phyloP scores from a whole-genome alignment of 257 asterid genomes.

The Capsicum pubescens region DNA sequence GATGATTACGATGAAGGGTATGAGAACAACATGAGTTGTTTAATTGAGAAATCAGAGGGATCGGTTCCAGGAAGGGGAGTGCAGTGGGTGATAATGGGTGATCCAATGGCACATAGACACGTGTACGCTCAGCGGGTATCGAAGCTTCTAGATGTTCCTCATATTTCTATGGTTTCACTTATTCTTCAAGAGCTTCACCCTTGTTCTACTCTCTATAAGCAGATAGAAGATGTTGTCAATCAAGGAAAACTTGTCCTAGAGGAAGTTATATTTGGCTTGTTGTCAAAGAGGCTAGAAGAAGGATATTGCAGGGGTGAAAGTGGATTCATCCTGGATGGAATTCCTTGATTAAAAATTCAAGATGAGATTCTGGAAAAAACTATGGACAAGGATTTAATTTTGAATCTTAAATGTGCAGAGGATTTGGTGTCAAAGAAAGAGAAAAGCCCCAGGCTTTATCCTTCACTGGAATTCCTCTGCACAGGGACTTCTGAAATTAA shows the following conservation, averaged over 20 bases:
- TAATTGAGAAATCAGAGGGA: constrained; percentile 57
- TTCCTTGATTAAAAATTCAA: no score
- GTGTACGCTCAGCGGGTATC: constrained; percentile 82
- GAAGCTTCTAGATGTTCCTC: constrained; percentile 81
- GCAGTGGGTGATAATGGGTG: constrained; percentile 94
- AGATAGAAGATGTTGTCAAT: constrained; percentile 81
- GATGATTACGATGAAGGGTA: constrained; percentile 42
- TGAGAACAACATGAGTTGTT: not conserved
- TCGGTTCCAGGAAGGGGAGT: constrained; percentile 72
- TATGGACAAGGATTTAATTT: constrained; percentile 7
- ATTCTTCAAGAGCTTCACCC: constrained; percentile 88
- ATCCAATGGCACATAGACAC: constrained; percentile 74
- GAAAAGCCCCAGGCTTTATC: constrained; percentile 45
- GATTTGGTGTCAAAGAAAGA: constrained; percentile 48
- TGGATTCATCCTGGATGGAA: no score
- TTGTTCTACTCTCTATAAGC: constrained; percentile 69
- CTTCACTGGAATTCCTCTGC: constrained; percentile 48
- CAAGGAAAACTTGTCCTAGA: constrained; percentile 62
- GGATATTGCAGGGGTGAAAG: no score
- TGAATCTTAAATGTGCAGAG: constrained; percentile 72
- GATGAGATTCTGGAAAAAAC: no score
- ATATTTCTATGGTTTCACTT: constrained; percentile 87
- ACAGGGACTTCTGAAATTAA: constrained; percentile 53
- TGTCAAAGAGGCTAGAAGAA: no score
- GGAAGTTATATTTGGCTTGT: no score